Evolutionary conservation across 1,284 basidiomycete genomes (phyloP).

Genomic region (Uromyces viciae-fabae): DNA sequence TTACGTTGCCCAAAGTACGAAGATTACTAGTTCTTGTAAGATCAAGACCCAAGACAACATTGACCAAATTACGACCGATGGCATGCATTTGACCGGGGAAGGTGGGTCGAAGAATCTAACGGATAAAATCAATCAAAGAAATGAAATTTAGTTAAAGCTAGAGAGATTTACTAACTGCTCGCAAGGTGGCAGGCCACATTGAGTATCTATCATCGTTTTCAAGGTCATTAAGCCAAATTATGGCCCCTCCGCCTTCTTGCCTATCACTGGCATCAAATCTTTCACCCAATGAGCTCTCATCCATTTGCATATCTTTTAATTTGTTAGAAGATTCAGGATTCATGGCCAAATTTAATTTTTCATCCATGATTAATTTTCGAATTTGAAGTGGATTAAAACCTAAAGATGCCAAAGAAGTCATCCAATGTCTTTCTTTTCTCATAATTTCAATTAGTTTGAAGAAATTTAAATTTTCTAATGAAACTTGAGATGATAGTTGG

Average conservation of each 20-base stretch:
- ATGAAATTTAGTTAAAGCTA: conserved; percentile 37
- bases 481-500: conserved; percentile 54
- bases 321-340: conserved; percentile 59
- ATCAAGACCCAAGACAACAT: conserved; percentile 73
- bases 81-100: conserved; percentile 74
- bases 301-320: conserved; percentile 61
- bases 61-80: conserved; percentile 71
- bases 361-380: conserved; percentile 58
- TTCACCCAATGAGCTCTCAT: conserved; percentile 64
- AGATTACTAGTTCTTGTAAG: conserved; percentile 65
- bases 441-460: conserved; percentile 66
- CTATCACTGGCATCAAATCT: conserved; percentile 83
- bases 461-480: conserved; percentile 20
- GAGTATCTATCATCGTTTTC: conserved; percentile 71
- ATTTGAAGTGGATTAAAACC: conserved; percentile 67
- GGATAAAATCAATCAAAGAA: not conserved
- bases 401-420: conserved; percentile 63
- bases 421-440: conserved; percentile 68
- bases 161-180: conserved; percentile 57
- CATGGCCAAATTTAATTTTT: conserved; percentile 46
- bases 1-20: conserved; percentile 64
- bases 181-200: conserved; percentile 61
- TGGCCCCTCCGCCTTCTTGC: conserved; percentile 68
- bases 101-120: conserved; percentile 66
- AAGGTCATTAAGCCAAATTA: conserved; percentile 85